Base-by-base conservation (phyloP, 768 basidiomycete genomes). In the Auriculariales sp. region DNA sequence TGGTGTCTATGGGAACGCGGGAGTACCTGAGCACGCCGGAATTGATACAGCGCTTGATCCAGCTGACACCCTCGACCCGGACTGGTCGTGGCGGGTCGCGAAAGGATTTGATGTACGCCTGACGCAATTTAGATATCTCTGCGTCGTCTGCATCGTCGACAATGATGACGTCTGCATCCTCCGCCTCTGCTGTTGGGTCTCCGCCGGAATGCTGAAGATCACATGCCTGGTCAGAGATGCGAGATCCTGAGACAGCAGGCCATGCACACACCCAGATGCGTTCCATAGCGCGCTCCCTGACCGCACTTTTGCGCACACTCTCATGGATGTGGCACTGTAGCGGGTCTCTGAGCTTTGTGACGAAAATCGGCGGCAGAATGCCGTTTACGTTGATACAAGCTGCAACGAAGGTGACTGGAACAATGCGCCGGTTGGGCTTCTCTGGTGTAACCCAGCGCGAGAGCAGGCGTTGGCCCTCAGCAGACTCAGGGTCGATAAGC, bases 21-120 rank as follows among this genome's bases (percentile, higher is more conserved):
- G 85, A 87, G 55, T 79, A 87, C 34, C 73, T 62, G 22, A 85
- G 66, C 5, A 71, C 57, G 2, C 79, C 75, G 53, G 72, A 79
- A 56, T 85, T 83, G 46, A 87, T 76, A 52, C 85, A 88, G 57
- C 81, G 83, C 65, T 85, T 85, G 46, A 89, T 81, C 86, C 86
- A 89, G 17, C 83, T 64, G 58, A 82, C 81, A 9, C 83, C 83
- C 55, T 89, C 86, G 44, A 89, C 77, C 9, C 19, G 19, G 19
- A 24, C 7, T 11, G 39, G 19, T 5, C 22, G 39, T 6, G 9
- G 39, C 6, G 6, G n/a, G 35, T 9, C 19, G 27, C 22, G 22
- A 22, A n/a, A n/a, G n/a, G n/a, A n/a, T n/a, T n/a, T n/a, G n/a
- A n/a, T n/a, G n/a, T 22, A 19, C 15, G 12, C 39, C 19, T 9